Base-by-base conservation (phyloP, 805 yeast genomes). In the Kodamaea sagamina region DNA sequence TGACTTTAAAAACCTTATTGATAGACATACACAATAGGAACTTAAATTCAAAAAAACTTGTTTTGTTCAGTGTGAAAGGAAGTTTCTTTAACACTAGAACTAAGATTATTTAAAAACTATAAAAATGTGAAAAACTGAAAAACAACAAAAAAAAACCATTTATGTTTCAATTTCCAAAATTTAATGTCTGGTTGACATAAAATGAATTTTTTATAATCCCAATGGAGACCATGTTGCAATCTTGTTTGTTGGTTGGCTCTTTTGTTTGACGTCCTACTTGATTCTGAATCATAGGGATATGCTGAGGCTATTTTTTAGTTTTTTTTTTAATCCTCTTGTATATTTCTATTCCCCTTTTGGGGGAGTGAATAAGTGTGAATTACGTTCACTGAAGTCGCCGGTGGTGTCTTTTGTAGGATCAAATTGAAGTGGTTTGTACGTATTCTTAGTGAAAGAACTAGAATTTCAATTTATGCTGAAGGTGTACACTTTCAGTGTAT, bases 301-400 rank as follows among this genome's bases (percentile, higher is more conserved):
- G 16, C 32, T 15, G 34, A 29, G 34, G 34, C 15, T 29, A 35
- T 35, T 35, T 35, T 35, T 35, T 35, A 21, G 27, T 21, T 35
- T 35, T 35, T 35, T 35, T 35, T 35, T 29, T 29, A 29, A 29
- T 29, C 32, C 16, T 29, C 13, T 29, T 29, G 24, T 21, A 21
- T 21, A 21, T 21, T 21, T 21, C 24, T 21, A 21, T 21, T 21
- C 24, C 8, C 24, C 24, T 21, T 21, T 11, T 29, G 17, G 34
- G 12, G 19, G 34, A 15, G 18, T 29, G 34, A 29, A 29, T 29
- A 29, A 29, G 34, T 29, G 19, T 29, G 34, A 29, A 17, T 21
- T 21, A 6, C 34, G 34, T 13, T 29, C 10, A 19, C 17, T 29
- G n/a, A n/a, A n/a, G n/a, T n/a, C n/a, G n/a, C n/a, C n/a, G n/a